phyloP scores from a whole-genome alignment of 1,139 yeast species.

The Yamadazyma spencermartinsiae region DNA sequence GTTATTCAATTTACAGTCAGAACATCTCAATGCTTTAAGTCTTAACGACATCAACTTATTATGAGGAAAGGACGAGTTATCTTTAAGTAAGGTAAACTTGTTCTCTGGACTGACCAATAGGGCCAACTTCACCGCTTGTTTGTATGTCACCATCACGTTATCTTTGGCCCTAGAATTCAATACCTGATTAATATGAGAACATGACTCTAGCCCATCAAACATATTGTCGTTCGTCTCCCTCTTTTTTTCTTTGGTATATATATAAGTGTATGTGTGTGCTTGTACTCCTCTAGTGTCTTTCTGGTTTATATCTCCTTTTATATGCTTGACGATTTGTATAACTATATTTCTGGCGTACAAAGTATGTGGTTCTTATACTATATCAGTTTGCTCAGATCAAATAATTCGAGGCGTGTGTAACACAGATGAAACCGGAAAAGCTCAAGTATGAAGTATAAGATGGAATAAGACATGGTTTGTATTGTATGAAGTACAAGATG shows the following conservation, averaged over 20 bases:
- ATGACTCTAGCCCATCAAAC: conserved; percentile 34
- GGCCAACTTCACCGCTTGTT: conserved; percentile 55
- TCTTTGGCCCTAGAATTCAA: conserved; percentile 55
- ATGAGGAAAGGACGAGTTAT: conserved; percentile 29
- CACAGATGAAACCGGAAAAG: no score
- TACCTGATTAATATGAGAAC: conserved; percentile 56
- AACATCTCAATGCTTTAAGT: conserved; percentile 48
- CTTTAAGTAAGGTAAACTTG: conserved; percentile 31
- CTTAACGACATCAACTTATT: conserved; percentile 38
- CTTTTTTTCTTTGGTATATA: neutral
- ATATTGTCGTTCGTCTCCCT: conserved; percentile 5
- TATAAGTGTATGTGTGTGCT: neutral
- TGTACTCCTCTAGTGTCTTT: neutral
- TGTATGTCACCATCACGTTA: conserved; percentile 57
- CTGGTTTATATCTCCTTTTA: neutral
- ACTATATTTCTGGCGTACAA: neutral
- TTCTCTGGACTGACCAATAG: conserved; percentile 26
- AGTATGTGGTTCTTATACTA: neutral
- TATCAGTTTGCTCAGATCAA: conserved; percentile 1
- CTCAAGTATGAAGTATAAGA: neutral
- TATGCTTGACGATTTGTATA: neutral
- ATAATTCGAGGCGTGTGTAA: neutral
- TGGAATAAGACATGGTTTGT: no score
- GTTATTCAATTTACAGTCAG: conserved; percentile 47
- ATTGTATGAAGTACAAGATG: no score